Evolutionary conservation across 2,329 filamentous ascomycete genomes (phyloP), one percentile per base, ranked within the genome.

Genomic region (Claviceps monticola): DNA sequence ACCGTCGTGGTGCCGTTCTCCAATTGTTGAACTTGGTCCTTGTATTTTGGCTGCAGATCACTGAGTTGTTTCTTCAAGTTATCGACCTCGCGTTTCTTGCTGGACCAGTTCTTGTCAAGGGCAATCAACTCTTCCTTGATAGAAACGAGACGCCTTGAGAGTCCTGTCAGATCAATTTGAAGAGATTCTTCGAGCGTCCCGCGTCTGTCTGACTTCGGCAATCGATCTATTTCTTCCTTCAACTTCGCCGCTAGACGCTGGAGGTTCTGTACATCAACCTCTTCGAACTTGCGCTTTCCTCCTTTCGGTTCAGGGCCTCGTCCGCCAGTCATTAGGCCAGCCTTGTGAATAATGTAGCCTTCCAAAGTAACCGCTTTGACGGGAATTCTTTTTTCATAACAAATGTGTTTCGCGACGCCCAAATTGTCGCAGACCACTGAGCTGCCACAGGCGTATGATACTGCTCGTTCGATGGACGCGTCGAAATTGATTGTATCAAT

Each of bases 401-500:
- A 90, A 46, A 98, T 83, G 53, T 91, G 79, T 65, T 94, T 95
- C 29, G 93, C 93, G 51, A 93, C 83, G 4, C 84, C 79, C 38
- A 96, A 74, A 51, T 80, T 86, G 66, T 98, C 93, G 62, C 91
- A 97, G 5, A 98, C 88, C 57, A 98, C 87, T 4, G 90, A 89
- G 67, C 89, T 94, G 37, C 91, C 91, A 60, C 93, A 98, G 26
- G 90, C 91, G 64, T 95, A 96, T 21, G 84, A 87, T 73, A 98
- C 94, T 37, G 90, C 94, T 57, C 93, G 84, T 64, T 96, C 88
- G 48, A 95, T 79, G 1, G 84, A 80, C 3, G 84, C 78, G 60
- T 97, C 93, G 62, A 93, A 98, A 62, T 95, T 89, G 60, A 98
- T 91, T 0, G 89, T 94, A 65, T 98, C 93, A 56, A 98, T 95